A percentile compares a stretch with the other conserved stretches of the same genome.
Conservation (phyloP, 176 grass and related monocot genomes). For the Puccinellia tenuiflora region DNA sequence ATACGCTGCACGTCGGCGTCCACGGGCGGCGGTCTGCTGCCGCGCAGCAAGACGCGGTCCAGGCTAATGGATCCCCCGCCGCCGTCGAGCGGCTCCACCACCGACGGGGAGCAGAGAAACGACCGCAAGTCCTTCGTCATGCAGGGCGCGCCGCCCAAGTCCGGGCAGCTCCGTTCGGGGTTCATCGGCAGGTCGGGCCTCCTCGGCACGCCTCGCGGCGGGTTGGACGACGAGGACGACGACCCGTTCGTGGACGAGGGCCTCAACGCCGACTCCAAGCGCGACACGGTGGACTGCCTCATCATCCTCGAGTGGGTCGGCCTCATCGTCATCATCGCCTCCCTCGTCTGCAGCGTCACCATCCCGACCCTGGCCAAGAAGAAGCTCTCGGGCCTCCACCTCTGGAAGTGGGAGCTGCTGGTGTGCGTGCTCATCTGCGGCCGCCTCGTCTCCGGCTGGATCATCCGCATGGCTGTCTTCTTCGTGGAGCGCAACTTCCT, state of each 20-base stretch:
- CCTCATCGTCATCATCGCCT: conserved; percentile 63
- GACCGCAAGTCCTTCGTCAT: conserved; percentile 40
- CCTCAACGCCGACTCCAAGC: conserved; percentile 54
- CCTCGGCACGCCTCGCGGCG: conserved; percentile 29
- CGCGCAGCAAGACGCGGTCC: conserved; percentile 66
- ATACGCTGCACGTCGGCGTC: conserved; percentile 65
- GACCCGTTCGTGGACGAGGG: conserved; percentile 75
- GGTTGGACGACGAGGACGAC: conserved; percentile 74
- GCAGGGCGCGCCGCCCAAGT: conserved; percentile 31
- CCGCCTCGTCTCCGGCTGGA: conserved; percentile 82
- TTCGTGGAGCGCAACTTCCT: conserved; percentile 86
- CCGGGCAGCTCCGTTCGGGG: conserved; percentile 57
- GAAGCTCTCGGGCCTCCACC: conserved; percentile 62
- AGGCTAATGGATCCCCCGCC: conserved; percentile 67
- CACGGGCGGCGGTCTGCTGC: conserved; percentile 20
- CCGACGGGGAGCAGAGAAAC: background rate
- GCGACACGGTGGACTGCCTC: conserved; percentile 42
- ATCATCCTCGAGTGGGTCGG: conserved; percentile 69
- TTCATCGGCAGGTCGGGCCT: conserved; percentile 30
- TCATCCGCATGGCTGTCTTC: conserved; percentile 78
- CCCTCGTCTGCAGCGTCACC: conserved; percentile 62
- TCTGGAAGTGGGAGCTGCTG: conserved; percentile 96
- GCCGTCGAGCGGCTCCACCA: background rate
- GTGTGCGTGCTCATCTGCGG: conserved; percentile 85
- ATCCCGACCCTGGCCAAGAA: conserved; percentile 32